A percentile compares a stretch with the other conserved stretches of the same genome.
Conservation (phyloP, 2,329 filamentous ascomycete species). For the Apiospora marii region DNA sequence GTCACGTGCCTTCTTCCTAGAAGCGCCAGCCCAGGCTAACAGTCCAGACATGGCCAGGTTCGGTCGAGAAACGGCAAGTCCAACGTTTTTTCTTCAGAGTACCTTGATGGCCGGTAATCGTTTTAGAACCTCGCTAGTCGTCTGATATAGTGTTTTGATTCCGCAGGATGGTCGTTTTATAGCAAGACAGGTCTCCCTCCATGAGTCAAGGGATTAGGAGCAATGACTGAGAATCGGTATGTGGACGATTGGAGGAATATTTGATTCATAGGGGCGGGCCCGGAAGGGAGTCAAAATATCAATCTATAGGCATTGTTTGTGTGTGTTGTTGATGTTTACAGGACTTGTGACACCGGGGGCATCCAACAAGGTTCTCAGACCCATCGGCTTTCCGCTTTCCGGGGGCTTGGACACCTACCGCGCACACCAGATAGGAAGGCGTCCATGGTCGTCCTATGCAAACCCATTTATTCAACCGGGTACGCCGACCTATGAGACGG, state of each 20-base stretch:
- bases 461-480: background rate
- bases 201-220: background rate
- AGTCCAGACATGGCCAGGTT: conserved; percentile 6
- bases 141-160: background rate
- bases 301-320: background rate
- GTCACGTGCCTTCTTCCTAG: background rate
- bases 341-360: background rate
- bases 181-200: background rate
- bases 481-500: background rate
- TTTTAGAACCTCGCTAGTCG: background rate
- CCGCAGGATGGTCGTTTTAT: background rate
- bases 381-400: background rate
- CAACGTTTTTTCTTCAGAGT: background rate
- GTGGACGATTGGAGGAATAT: background rate
- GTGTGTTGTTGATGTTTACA: conserved; percentile 13
- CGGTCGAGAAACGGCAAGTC: background rate
- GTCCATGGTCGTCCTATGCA: background rate
- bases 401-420: background rate
- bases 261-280: background rate
- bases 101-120: conserved; percentile 2
- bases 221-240: background rate
- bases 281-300: background rate
- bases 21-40: background rate
- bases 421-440: conserved; percentile 1
- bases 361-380: conserved; percentile 14